Conservation (phyloP, 768 basidiomycete genomes). For the Rhodocollybia butyracea region DNA sequence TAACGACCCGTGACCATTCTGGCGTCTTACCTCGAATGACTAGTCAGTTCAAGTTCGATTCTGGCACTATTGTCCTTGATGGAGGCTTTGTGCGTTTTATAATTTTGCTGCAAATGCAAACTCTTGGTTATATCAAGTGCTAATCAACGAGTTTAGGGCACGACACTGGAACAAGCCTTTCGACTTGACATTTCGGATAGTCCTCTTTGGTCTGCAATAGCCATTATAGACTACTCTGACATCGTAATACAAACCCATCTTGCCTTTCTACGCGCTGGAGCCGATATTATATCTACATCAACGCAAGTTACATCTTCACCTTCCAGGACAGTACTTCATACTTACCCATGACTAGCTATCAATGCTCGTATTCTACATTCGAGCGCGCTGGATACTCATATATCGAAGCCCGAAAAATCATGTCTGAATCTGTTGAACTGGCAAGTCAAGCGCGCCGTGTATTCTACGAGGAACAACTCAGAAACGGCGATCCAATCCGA, state of each 20-base stretch:
- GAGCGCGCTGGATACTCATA: slow-evolving; percentile 44
- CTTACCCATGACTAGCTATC: slow-evolving; percentile 45
- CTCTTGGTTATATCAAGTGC: background rate
- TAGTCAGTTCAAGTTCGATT: background rate
- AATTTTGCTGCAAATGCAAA: background rate
- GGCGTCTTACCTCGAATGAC: no score
- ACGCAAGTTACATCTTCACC: slow-evolving; percentile 42
- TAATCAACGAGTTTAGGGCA: slow-evolving; percentile 43
- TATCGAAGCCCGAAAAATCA: slow-evolving; percentile 40
- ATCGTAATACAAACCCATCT: slow-evolving; percentile 57
- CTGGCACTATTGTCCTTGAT: slow-evolving; percentile 26
- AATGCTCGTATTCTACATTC: slow-evolving; percentile 57
- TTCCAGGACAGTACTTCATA: background rate
- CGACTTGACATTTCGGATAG: slow-evolving; percentile 45
- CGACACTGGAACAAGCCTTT: slow-evolving; percentile 53
- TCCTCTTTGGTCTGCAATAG: slow-evolving; percentile 71
- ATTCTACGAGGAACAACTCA: slow-evolving; percentile 25
- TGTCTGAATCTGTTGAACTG: slow-evolving; percentile 51
- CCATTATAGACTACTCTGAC: slow-evolving; percentile 50
- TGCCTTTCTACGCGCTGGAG: slow-evolving; percentile 62
- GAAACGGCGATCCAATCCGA: slow-evolving; percentile 12
- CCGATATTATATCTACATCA: slow-evolving; percentile 61
- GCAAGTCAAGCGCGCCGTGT: slow-evolving; percentile 43
- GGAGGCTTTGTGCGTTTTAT: slow-evolving; percentile 40
- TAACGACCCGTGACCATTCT: no score